Conservation (phyloP, 495 filamentous ascomycete species). For the Sporormia fimetaria region DNA sequence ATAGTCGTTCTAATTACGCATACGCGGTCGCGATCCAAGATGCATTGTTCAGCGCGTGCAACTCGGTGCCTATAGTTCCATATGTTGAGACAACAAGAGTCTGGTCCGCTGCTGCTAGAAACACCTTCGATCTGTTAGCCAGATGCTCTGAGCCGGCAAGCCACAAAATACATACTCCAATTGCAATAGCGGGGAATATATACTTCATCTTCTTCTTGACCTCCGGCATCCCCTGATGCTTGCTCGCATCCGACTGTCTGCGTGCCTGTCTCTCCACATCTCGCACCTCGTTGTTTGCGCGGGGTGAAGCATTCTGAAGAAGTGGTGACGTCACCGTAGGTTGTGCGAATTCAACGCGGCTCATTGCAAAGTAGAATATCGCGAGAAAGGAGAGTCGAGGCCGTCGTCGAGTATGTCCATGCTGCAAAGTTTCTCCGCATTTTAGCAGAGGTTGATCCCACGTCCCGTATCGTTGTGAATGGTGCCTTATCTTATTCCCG, state of each 20-base stretch:
- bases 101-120: constrained; percentile 66
- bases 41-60: constrained; percentile 65
- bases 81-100: constrained; percentile 73
- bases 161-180: constrained; percentile 39
- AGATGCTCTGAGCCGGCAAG: neutral
- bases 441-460: no score
- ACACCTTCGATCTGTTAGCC: constrained; percentile 40
- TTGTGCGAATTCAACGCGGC: neutral
- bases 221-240: constrained; percentile 35
- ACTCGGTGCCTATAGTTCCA: constrained; percentile 68
- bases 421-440: no score
- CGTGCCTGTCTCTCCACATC: constrained; percentile 25
- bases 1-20: no score
- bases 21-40: constrained; percentile 76
- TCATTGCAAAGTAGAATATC: constrained; percentile 4
- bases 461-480: no score
- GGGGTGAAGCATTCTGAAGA: constrained; percentile 8
- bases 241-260: constrained; percentile 16
- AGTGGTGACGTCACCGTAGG: constrained; percentile 29
- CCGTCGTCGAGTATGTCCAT: no score
- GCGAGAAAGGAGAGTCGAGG: no score
- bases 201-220: constrained; percentile 38
- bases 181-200: constrained; percentile 46
- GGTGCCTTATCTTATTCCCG: no score
- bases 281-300: constrained; percentile 15